Evolutionary conservation across 352 stramenopile species (phyloP), one percentile per base, ranked within the genome.

Genomic region (Phytophthora agathidicida): DNA sequence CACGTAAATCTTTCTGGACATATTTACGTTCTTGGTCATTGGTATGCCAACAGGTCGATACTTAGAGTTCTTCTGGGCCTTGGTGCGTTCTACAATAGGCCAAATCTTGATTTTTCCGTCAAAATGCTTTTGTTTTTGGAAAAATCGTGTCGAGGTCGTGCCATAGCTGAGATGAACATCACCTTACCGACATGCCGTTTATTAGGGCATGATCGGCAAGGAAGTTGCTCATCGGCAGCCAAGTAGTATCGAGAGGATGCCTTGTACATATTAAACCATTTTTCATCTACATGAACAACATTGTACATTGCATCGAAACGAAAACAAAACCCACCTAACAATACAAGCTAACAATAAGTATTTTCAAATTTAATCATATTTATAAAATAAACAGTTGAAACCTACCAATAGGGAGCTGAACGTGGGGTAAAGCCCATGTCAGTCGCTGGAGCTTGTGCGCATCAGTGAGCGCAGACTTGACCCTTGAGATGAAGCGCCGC

Each of bases 221-320:
- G 42, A 9, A 46, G 7, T 14, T 31, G 14, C 41, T 53, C 53
- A 22, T 46, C 28, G 11, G 44, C 26, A 20, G 42, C 6, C 14
- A 61, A 22, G 16, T 54, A 56, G 16, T 55, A 48, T 13, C 30
- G 42, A 5, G 20, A 38, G 2, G 48, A 20, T 4, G 23, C 45
- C 16, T 50, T 50, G 33, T 54, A 54, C 9, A 71, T 14, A 27
- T 61, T 65, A 27, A 61, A 61, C 48, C 61, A 65, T 20, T 65
- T 71, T 26, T 53, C 56, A 44, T 65, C 47, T 11, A 44, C 19
- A 41, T 65, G 41, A 3, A 59, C 32, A 19, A 35, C 16, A 37
- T 59, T 47, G 3, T 50, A 65, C 39, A 60, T 65, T 31, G 52
- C 24, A 46, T 65, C 11, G 5, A 48, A 24, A 14, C 47, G 17